These are phyloP conservation scores for Ascochyta koolunga DNA, from an alignment of 2,329 filamentous ascomycete species.

Conservation along the genomic window DNA sequence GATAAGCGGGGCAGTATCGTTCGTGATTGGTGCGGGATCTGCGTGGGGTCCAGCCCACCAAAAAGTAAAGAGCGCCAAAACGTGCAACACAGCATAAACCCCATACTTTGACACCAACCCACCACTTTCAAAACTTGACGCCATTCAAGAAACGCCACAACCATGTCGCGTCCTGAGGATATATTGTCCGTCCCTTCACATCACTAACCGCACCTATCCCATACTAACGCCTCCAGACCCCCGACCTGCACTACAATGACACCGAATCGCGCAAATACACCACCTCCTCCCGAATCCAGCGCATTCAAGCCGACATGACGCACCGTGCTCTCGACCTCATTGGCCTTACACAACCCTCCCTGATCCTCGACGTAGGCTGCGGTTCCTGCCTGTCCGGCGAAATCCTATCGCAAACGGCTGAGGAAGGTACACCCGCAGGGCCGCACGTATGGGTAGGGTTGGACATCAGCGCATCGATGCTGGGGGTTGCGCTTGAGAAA, in stretches of 20 bases:
- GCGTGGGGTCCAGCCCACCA: constrained; percentile 29
- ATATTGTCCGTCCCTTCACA: constrained; percentile 67
- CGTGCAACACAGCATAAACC: background rate
- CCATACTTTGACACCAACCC: background rate
- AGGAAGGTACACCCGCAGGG: constrained; percentile 69
- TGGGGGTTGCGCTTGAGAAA: constrained; percentile 89
- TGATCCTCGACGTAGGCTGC: constrained; percentile 97
- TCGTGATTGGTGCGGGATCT: constrained; percentile 16
- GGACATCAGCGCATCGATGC: constrained; percentile 94
- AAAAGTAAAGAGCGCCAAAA: constrained; percentile 25
- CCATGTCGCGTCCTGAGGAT: constrained; percentile 97
- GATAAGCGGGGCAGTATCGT: constrained; percentile 1
- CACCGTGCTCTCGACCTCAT: constrained; percentile 91
- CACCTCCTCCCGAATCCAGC: constrained; percentile 91
- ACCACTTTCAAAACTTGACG: background rate
- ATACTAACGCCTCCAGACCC: constrained; percentile 62
- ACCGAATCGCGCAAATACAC: constrained; percentile 96
- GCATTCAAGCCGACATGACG: constrained; percentile 95
- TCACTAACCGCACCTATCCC: constrained; percentile 11
- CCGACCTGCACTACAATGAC: constrained; percentile 98
- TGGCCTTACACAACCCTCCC: constrained; percentile 75
- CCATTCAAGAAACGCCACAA: constrained; percentile 45
- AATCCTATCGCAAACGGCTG: constrained; percentile 76
- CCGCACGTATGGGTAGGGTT: constrained; percentile 97
- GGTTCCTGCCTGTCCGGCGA: constrained; percentile 93